phyloP scores from a whole-genome alignment of 176 grass and related monocot genomes.

The Aechmea fasciata region DNA sequence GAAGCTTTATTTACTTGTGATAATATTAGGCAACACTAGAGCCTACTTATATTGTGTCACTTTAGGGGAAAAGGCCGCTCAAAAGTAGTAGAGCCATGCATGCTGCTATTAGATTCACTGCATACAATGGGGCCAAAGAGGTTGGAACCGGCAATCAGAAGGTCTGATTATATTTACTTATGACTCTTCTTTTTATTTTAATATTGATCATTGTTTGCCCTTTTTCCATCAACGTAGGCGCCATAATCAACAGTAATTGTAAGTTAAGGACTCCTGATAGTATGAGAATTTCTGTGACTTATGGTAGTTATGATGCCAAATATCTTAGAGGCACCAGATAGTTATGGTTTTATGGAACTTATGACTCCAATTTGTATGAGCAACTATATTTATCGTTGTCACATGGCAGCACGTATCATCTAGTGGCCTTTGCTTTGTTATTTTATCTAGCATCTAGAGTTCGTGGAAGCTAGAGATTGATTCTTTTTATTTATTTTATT shows the following conservation, averaged over 20 bases:
- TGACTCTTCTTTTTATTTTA: background rate
- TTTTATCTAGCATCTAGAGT: too few species aligned
- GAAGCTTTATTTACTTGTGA: background rate
- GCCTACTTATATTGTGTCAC: constrained; percentile 84
- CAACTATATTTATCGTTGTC: too few species aligned
- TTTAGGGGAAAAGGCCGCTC: constrained; percentile 42
- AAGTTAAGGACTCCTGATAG: background rate
- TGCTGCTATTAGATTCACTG: constrained; percentile 90
- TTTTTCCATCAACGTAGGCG: background rate
- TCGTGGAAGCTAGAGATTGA: background rate
- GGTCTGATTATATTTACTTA: constrained; percentile 15
- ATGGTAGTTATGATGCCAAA: background rate
- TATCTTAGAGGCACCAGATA: background rate
- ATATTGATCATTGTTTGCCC: background rate
- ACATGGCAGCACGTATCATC: too few species aligned
- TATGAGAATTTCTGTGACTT: background rate
- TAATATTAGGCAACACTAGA: constrained; percentile 73
- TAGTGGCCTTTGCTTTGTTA: too few species aligned
- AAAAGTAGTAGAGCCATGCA: constrained; percentile 45
- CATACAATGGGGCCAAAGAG: constrained; percentile 40
- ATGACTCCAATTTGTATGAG: too few species aligned
- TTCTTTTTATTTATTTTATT: constrained; percentile 1
- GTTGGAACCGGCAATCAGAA: constrained; percentile 53
- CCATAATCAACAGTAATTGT: background rate
- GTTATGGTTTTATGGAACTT: background rate